phyloP scores from a whole-genome alignment of 2,329 filamentous ascomycete species.

The Aspergillus sp. region DNA sequence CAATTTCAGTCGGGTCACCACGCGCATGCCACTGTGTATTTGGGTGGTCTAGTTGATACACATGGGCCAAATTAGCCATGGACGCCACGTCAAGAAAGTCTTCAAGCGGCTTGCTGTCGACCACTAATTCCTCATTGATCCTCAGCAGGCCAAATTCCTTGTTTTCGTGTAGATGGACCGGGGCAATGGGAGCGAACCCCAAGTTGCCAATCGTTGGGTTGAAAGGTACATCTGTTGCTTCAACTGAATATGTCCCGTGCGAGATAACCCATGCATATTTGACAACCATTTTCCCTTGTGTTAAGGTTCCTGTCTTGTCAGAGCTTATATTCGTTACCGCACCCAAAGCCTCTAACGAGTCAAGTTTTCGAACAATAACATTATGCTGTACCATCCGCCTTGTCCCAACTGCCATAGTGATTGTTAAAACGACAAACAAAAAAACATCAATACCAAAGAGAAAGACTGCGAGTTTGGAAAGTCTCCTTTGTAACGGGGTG shows the following conservation, averaged over 20 bases:
- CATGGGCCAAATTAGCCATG: slow-evolving; percentile 61
- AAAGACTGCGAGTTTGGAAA: slow-evolving; percentile 64
- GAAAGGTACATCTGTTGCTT: slow-evolving; percentile 52
- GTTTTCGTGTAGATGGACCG: slow-evolving; percentile 24
- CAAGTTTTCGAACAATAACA: slow-evolving; percentile 55
- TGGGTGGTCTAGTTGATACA: slow-evolving; percentile 51
- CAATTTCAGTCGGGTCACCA: slow-evolving; percentile 68
- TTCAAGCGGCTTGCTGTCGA: slow-evolving; percentile 45
- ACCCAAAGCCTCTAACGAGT: slow-evolving; percentile 57
- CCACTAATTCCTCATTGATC: slow-evolving; percentile 29
- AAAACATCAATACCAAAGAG: slow-evolving; percentile 64
- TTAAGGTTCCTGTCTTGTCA: slow-evolving; percentile 58
- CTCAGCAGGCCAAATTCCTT: slow-evolving; percentile 21
- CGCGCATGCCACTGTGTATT: slow-evolving; percentile 62
- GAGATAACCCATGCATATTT: slow-evolving; percentile 56
- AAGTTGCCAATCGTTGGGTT: slow-evolving; percentile 52
- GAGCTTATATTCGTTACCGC: slow-evolving; percentile 58
- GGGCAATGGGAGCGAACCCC: slow-evolving; percentile 32
- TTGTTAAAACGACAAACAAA: slow-evolving; percentile 62
- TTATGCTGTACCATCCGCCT: slow-evolving; percentile 54
- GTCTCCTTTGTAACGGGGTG: slow-evolving; percentile 65
- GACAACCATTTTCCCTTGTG: slow-evolving; percentile 61
- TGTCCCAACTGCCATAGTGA: slow-evolving; percentile 61
- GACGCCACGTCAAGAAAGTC: slow-evolving; percentile 60
- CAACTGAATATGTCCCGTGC: slow-evolving; percentile 54